Base-by-base conservation (phyloP, 1,139 yeast genomes). In the Suhomyces bokatorum region DNA sequence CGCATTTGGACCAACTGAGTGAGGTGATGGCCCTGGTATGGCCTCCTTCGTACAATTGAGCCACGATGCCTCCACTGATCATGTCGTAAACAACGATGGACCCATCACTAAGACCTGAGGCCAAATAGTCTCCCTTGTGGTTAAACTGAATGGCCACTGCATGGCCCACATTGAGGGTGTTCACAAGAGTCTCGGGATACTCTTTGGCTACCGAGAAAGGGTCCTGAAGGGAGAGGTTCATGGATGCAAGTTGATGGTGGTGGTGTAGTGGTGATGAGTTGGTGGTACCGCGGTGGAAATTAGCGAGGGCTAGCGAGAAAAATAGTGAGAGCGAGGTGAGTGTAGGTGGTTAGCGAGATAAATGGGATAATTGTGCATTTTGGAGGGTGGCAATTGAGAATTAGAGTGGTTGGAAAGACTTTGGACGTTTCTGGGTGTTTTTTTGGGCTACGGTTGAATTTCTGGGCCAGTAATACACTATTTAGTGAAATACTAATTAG, bases 131-230 rank as follows among this genome's bases (percentile, higher is more conserved):
- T 3, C 98, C 98, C 43, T 81, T 80, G 12, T 77, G 69, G 55
- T 82, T 87, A 69, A 85, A 88, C 57, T 80, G 81, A 38, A 91
- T 75, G 44, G 83, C 80, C 7, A 89, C 87, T 1, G 96, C 80
- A 54, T 85, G 91, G 0, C 95, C 89, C 63, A 77, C 73, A 50
- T 61, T 69, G 39, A 89, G 68, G 0, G 91, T 81, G 49, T 80
- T 81, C 2, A 87, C 78, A 22, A 89, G 75, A 1, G 86, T 77
- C 53, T 91, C 97, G 0, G 99, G 99, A 57, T 81, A 91, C 60
- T 91, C 99, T 59, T 89, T 91, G 12, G 96, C 85, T 32, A 91
- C 90, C 6, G 95, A 83, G 63, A 90, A 89, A 3, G 98, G 98
- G 64, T 91, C 98, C 54, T 88, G 81, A 17, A 91, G 73, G n/a